Conservation (phyloP, 805 yeast genomes). For the Pichia phayaonensis region DNA sequence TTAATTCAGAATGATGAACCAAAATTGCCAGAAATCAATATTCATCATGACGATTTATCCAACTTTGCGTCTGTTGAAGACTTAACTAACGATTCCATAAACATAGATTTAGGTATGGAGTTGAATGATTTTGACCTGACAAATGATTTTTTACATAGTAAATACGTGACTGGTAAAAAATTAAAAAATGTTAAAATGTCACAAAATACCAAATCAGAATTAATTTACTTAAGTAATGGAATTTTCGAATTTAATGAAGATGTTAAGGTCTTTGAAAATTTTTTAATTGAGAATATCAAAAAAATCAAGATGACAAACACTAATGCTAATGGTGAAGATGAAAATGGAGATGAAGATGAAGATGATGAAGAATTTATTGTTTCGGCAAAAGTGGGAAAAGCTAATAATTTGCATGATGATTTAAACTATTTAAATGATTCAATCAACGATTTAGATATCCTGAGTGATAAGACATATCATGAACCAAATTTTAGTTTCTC, state of each 20-base stretch:
- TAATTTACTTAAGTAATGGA: slow-evolving; percentile 9
- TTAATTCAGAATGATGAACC: slow-evolving; percentile 14
- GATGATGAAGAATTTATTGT: no score
- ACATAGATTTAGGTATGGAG: neutral
- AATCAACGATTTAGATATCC: neutral
- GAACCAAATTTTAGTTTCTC: neutral
- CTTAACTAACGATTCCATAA: neutral
- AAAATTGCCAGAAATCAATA: slow-evolving; percentile 15
- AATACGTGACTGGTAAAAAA: slow-evolving; percentile 2
- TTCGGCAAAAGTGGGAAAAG: no score
- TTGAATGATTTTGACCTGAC: slow-evolving; percentile 1
- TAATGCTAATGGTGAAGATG: neutral
- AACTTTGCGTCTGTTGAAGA: neutral
- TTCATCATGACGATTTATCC: neutral
- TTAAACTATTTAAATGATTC: neutral
- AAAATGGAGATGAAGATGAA: neutral
- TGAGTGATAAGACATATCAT: neutral
- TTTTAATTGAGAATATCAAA: neutral
- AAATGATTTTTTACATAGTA: slow-evolving; percentile 6
- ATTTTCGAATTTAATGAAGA: slow-evolving; percentile 10
- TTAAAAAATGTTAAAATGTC: neutral
- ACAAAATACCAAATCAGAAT: neutral
- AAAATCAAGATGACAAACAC: neutral
- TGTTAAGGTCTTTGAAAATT: slow-evolving; percentile 1
- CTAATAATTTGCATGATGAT: no score